Percentiles rank a stretch among this genome's conserved stretches.
Evolutionary conservation across 2,329 filamentous ascomycete species (phyloP).

Genomic region (Scytalidium lignicola): DNA sequence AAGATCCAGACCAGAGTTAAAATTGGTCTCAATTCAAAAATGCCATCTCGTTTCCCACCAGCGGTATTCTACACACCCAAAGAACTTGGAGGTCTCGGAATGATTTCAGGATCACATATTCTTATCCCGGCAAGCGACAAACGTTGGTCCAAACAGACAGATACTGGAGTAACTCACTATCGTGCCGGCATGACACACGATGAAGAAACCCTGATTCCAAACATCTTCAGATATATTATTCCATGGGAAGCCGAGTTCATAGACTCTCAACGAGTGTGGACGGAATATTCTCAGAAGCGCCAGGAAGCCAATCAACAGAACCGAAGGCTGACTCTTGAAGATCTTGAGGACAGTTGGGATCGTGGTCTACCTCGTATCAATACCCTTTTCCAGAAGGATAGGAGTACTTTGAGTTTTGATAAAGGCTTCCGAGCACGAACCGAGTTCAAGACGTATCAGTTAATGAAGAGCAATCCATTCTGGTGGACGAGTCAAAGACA

Average conservation of each 20-base stretch:
- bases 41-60: slow-evolving; percentile 97
- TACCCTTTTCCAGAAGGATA: slow-evolving; percentile 96
- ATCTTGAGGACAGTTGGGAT: slow-evolving; percentile 98
- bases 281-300: slow-evolving; percentile 97
- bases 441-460: slow-evolving; percentile 96
- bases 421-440: slow-evolving; percentile 94
- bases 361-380: slow-evolving; percentile 96
- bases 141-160: slow-evolving; percentile 97
- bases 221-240: slow-evolving; percentile 99
- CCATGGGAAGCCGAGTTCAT: slow-evolving; percentile 99
- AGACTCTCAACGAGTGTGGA: slow-evolving; percentile 98
- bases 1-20: slow-evolving; percentile 99
- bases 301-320: slow-evolving; percentile 97
- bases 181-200: slow-evolving; percentile 97
- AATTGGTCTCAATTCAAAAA: slow-evolving; percentile 98
- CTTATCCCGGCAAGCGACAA: slow-evolving; percentile 96
- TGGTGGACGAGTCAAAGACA: slow-evolving; percentile 99
- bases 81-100: slow-evolving; percentile 91
- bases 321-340: slow-evolving; percentile 85
- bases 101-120: slow-evolving; percentile 98
- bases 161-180: slow-evolving; percentile 95
- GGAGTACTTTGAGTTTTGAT: slow-evolving; percentile 94
- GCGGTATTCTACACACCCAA: slow-evolving; percentile 99
- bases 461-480: slow-evolving; percentile 99
- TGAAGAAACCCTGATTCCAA: slow-evolving; percentile 94